phyloP scores from a whole-genome alignment of 2,329 filamentous ascomycete genomes.

The Annulohypoxylon truncatum region DNA sequence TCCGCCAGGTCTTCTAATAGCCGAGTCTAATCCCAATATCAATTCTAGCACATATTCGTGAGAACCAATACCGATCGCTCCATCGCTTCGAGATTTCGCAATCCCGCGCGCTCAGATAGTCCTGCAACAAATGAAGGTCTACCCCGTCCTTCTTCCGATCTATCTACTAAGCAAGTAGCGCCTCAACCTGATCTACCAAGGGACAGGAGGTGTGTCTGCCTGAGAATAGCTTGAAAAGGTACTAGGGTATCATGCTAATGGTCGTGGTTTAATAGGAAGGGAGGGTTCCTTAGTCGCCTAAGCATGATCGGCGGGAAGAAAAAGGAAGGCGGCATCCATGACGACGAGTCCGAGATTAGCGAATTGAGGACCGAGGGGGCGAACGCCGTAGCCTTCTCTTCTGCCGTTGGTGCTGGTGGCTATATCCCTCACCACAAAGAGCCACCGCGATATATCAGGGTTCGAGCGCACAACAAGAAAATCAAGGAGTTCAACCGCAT shows the following conservation, averaged over 20 bases:
- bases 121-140: conserved; percentile 58
- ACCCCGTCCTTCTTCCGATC: conserved; percentile 57
- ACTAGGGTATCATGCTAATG: conserved; percentile 14
- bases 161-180: conserved; percentile 51
- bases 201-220: conserved; percentile 73
- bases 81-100: conserved; percentile 61
- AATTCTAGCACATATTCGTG: conserved; percentile 59
- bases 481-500: conserved; percentile 83
- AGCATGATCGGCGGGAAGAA: conserved; percentile 85
- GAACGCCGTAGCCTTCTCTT: conserved; percentile 84
- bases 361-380: conserved; percentile 79
- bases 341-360: conserved; percentile 76
- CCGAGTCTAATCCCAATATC: conserved; percentile 12
- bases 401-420: conserved; percentile 75
- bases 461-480: conserved; percentile 84
- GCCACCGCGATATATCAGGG: conserved; percentile 90
- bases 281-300: conserved; percentile 85
- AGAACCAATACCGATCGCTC: conserved; percentile 51
- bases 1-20: conserved; percentile 10
- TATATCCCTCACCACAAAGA: conserved; percentile 90
- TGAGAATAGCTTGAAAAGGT: conserved; percentile 8
- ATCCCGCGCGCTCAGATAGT: conserved; percentile 64
- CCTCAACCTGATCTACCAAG: conserved; percentile 57
- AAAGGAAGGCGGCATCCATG: conserved; percentile 66
- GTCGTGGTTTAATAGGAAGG: conserved; percentile 69